Percentiles rank a stretch among this genome's conserved stretches.
phyloP scores from a whole-genome alignment of 129 eudicot genomes.

The Ambrosia artemisiifolia region DNA sequence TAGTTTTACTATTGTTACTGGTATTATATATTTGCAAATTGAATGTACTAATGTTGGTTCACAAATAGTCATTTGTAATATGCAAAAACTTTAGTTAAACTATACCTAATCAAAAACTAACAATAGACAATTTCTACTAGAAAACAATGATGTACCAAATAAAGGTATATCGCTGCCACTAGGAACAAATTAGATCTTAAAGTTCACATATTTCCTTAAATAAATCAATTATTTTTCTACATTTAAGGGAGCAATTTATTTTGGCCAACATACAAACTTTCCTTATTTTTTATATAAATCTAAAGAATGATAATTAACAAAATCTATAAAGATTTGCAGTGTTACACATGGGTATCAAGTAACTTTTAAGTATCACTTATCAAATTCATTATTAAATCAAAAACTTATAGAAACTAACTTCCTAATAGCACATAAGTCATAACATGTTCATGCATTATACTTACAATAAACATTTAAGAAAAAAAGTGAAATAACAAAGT shows the following conservation, averaged over 20 bases:
- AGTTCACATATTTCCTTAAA: background rate
- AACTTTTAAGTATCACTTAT: background rate
- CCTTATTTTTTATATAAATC: background rate
- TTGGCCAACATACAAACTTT: background rate
- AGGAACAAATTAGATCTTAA: background rate
- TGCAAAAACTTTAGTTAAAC: no score
- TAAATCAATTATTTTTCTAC: background rate
- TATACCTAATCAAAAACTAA: no score
- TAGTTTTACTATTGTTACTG: no score
- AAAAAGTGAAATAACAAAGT: constrained; percentile 5
- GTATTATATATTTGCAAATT: no score
- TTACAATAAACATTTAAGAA: background rate
- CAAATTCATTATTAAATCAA: background rate
- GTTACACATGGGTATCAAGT: no score
- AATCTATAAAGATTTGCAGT: background rate
- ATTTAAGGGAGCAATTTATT: background rate
- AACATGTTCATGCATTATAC: background rate
- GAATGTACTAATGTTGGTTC: no score
- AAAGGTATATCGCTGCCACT: no score
- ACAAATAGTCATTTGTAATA: no score
- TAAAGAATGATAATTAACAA: background rate
- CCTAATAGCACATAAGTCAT: background rate
- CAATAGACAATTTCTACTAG: no score
- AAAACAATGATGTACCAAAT: background rate
- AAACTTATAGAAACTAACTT: background rate